Conservation (phyloP, 202 grass and related monocot genomes). For the Zoysia matrella region DNA sequence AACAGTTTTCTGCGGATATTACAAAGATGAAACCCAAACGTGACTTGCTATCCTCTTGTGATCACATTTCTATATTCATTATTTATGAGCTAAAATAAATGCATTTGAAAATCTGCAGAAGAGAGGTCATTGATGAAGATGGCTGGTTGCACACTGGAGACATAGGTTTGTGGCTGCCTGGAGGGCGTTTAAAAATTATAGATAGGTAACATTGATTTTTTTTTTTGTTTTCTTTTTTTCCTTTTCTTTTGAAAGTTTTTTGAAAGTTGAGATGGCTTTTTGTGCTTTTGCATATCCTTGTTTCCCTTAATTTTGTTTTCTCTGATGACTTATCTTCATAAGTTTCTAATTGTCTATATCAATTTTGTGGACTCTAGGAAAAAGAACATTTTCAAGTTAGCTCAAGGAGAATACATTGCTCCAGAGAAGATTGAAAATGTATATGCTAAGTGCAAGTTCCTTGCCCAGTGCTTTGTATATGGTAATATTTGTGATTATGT, state of each 20-base stretch:
- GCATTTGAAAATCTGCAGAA: constrained; percentile 57
- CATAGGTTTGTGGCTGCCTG: constrained; percentile 95
- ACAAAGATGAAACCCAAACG: constrained; percentile 94
- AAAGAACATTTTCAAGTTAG: constrained; percentile 99
- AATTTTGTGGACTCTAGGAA: constrained; percentile 56
- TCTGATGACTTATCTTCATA: constrained; percentile 1
- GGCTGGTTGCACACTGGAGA: constrained; percentile 99
- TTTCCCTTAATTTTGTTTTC: background rate
- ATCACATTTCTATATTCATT: constrained; percentile 15
- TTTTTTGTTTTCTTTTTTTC: background rate
- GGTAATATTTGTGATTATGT: constrained; percentile 58
- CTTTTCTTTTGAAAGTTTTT: constrained; percentile 24
- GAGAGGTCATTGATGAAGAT: constrained; percentile 85
- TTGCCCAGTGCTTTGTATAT: constrained; percentile 91
- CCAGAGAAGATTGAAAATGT: constrained; percentile 98
- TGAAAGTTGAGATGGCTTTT: background rate
- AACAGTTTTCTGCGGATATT: constrained; percentile 81
- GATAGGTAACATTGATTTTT: constrained; percentile 65
- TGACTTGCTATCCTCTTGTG: constrained; percentile 44
- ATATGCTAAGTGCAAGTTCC: constrained; percentile 91
- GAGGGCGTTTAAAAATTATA: constrained; percentile 89
- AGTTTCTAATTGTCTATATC: constrained; percentile 15
- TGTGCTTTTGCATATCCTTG: background rate
- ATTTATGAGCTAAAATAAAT: constrained; percentile 17
- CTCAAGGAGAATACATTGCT: constrained; percentile 97